Percentiles rank a stretch among this genome's conserved stretches.
These are phyloP conservation scores for Colletotrichum orchidophilum DNA, from an alignment of 2,329 filamentous ascomycete species.

Conservation along the genomic window DNA sequence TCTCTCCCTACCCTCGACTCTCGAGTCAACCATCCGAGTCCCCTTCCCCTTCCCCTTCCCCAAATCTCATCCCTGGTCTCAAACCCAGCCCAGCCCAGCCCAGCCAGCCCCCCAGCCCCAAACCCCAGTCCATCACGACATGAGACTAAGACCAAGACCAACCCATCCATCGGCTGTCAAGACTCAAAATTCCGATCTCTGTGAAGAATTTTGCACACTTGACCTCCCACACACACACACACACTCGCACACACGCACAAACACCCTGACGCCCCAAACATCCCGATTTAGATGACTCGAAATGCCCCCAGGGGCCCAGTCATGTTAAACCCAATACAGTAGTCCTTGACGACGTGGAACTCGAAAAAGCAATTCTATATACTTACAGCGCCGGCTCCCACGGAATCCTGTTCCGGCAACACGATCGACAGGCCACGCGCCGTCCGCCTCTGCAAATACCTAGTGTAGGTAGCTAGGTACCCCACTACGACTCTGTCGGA, in stretches of 20 bases:
- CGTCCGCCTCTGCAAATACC: constrained; percentile 1
- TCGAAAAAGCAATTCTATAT: constrained; percentile 27
- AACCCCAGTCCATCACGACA: background rate
- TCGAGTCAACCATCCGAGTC: too few species aligned
- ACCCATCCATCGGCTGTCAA: too few species aligned
- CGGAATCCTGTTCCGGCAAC: constrained; percentile 11
- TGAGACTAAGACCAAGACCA: too few species aligned
- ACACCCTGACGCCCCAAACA: too few species aligned
- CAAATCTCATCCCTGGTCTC: constrained; percentile 4
- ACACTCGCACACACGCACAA: background rate
- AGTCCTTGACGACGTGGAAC: constrained; percentile 14
- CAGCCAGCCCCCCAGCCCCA: background rate
- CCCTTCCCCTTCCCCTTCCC: too few species aligned
- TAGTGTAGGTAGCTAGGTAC: background rate
- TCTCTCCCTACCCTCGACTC: too few species aligned
- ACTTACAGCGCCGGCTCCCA: constrained; percentile 12
- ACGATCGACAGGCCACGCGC: constrained; percentile 26
- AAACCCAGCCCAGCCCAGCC: background rate
- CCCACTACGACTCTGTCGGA: background rate
- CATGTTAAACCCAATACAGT: background rate
- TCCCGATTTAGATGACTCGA: too few species aligned
- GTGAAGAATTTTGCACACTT: constrained; percentile 31
- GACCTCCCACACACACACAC: background rate
- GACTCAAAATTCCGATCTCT: constrained; percentile 1
- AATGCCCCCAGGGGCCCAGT: background rate